These are phyloP conservation scores for Ambrosia artemisiifolia DNA, from an alignment of 129 eudicot species.

Conservation along the genomic window DNA sequence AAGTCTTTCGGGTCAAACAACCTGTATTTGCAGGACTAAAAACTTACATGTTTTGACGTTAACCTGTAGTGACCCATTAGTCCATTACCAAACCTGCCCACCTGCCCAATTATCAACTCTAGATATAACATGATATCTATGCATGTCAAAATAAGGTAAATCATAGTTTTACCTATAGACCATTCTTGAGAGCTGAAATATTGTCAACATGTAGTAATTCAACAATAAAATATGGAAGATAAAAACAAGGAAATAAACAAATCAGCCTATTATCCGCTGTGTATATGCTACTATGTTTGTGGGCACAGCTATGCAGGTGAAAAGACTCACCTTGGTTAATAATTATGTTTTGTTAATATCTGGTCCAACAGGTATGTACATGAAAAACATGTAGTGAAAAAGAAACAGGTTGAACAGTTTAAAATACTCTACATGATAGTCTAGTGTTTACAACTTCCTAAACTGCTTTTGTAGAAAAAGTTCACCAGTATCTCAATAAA, in stretches of 20 bases:
- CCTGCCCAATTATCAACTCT: background rate
- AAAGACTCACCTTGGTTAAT: too few species aligned
- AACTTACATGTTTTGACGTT: too few species aligned
- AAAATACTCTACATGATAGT: too few species aligned
- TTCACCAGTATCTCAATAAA: background rate
- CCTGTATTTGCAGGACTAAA: background rate
- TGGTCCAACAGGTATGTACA: too few species aligned
- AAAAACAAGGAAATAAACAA: background rate
- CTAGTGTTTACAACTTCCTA: too few species aligned
- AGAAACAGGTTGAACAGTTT: too few species aligned
- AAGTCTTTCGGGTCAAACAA: background rate
- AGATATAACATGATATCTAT: background rate
- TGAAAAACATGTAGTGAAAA: too few species aligned
- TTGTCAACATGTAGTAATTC: conserved; percentile 9
- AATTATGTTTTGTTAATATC: too few species aligned
- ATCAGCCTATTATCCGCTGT: background rate
- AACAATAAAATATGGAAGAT: background rate
- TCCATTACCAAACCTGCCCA: background rate
- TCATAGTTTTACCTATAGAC: conserved; percentile 3
- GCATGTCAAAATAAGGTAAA: conserved; percentile 1
- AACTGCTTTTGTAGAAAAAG: too few species aligned
- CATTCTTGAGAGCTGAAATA: conserved; percentile 7
- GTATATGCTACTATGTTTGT: too few species aligned
- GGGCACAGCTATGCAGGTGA: too few species aligned
- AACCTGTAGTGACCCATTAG: background rate